Evolutionary conservation across 2,329 filamentous ascomycete species (phyloP), one percentile per base, ranked within the genome.

Genomic region (Tolypocladium endophyticum): DNA sequence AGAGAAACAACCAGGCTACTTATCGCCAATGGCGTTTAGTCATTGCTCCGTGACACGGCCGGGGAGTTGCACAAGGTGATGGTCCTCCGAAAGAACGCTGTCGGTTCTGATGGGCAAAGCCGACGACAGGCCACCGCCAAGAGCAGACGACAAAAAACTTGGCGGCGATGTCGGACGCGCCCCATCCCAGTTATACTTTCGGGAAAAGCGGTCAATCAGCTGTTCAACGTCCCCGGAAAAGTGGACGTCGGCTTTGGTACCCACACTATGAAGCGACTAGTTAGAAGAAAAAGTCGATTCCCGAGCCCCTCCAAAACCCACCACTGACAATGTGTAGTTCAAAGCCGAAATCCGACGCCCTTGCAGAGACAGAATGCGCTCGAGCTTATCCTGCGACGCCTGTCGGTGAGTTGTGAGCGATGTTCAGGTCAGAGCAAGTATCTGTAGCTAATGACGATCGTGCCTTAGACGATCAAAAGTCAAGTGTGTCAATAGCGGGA

Each of bases 351-450:
- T 28, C 45, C 52, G 57, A 60, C 56, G 47, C 20, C 23, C 54
- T 9, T 23, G n/a, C 45, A 47, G 43, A 38, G n/a, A 3, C 33
- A 59, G 18, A 33, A 73, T 73, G 72, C 62, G 72, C 0, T 71
- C 72, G 28, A 73, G 71, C 60, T 43, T 73, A 25, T 73, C 71
- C 2, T 73, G 71, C 62, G 71, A 73, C 39, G 62, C 63, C 39
- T 73, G 72, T 58, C 64, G 72, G 72, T 72, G 61, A 62, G 67
- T 63, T 25, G 16, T 28, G 11, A 30, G 16, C 45, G 16, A 30
- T 18, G 25, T 30, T 7, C 25, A 30, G 7, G 16, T 28, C 25
- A 50, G 25, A 18, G 28, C 25, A 20, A 33, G 25, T 9, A 33
- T 33, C 3, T 18, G 30, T 11, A 52, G 23, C 38, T 55, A 50